Conservation (phyloP, 345 rosid species). For the Eucalyptus cladocalyx region DNA sequence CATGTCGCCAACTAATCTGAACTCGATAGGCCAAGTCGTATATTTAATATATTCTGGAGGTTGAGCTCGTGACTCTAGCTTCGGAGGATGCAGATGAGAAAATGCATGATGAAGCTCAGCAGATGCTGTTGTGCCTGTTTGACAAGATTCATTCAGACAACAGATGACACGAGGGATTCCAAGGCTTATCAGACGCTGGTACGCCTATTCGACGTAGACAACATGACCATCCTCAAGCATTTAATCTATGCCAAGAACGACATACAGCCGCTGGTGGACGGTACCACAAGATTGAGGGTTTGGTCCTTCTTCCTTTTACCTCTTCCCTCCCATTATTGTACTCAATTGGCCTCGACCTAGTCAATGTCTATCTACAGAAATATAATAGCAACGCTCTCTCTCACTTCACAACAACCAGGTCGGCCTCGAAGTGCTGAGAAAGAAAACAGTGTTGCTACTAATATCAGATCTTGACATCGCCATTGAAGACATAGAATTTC, state of each 20-base stretch:
- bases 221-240: slow-evolving; percentile 23
- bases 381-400: neutral
- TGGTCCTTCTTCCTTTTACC: neutral
- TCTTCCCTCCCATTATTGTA: neutral
- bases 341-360: neutral
- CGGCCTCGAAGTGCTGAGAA: slow-evolving; percentile 3
- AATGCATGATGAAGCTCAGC: neutral
- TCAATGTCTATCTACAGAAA: neutral
- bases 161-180: slow-evolving; percentile 18
- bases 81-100: slow-evolving; percentile 5
- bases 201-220: slow-evolving; percentile 17
- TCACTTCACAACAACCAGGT: neutral
- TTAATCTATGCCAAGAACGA: slow-evolving; percentile 25
- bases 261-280: slow-evolving; percentile 18
- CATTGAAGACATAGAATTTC: slow-evolving; percentile 9
- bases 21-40: neutral
- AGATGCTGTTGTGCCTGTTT: neutral
- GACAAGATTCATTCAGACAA: neutral
- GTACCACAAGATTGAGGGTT: slow-evolving; percentile 16
- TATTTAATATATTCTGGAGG: neutral
- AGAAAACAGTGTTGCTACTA: slow-evolving; percentile 11
- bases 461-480: slow-evolving; percentile 21
- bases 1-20: neutral
- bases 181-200: slow-evolving; percentile 20
- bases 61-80: neutral